phyloP scores from a whole-genome alignment of 2,329 filamentous ascomycete species.

The Xylariomycetidae sp. region DNA sequence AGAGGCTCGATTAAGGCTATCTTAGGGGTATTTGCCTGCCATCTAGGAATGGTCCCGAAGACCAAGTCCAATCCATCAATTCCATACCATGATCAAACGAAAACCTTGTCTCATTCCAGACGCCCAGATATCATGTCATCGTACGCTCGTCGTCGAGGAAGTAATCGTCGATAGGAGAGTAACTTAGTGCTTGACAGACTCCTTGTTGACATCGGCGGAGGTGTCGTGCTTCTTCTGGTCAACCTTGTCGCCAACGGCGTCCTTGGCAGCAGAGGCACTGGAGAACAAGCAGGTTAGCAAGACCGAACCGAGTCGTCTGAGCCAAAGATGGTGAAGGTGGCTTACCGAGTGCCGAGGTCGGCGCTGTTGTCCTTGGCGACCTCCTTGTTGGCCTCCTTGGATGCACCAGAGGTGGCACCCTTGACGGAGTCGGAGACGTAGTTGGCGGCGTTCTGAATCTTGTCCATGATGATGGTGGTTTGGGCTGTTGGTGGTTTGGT shows the following conservation, averaged over 20 bases:
- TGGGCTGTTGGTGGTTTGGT: slow-evolving; percentile 8
- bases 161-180: slow-evolving; percentile 1
- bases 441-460: slow-evolving; percentile 57
- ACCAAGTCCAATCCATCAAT: slow-evolving; percentile 11
- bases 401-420: slow-evolving; percentile 47
- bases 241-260: slow-evolving; percentile 41
- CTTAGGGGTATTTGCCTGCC: slow-evolving; percentile 25
- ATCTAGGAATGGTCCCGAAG: slow-evolving; percentile 6
- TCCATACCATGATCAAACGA: slow-evolving; percentile 14
- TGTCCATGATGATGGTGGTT: slow-evolving; percentile 39
- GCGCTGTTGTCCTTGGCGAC: slow-evolving; percentile 58
- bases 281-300: slow-evolving; percentile 21
- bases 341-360: slow-evolving; percentile 47
- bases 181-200: slow-evolving; percentile 30
- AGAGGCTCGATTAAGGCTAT: slow-evolving; percentile 24
- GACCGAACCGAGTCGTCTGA: not conserved
- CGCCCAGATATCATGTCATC: slow-evolving; percentile 19
- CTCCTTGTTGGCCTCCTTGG: slow-evolving; percentile 66
- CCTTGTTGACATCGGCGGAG: slow-evolving; percentile 29
- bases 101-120: slow-evolving; percentile 14
- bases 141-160: slow-evolving; percentile 14
- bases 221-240: slow-evolving; percentile 32
- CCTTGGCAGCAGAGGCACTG: slow-evolving; percentile 43
- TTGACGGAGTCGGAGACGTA: slow-evolving; percentile 62
- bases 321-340: not conserved